Evolutionary conservation across 2,329 filamentous ascomycete species (phyloP), one percentile per base, ranked within the genome.

Genomic region (Cladosporium oxysporum): DNA sequence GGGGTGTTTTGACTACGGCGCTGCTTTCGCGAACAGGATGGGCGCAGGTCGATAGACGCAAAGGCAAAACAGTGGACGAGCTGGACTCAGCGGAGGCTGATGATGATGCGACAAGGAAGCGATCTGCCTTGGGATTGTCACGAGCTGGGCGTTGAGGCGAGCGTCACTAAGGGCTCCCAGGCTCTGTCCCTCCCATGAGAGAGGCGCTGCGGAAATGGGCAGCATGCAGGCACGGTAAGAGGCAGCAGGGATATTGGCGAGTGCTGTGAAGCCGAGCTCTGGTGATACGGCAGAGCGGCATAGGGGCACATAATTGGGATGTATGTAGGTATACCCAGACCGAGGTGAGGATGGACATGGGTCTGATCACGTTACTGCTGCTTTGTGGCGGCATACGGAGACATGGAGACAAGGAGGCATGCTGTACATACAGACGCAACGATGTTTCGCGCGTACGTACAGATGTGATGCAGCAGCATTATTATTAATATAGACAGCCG

Each of bases 41-140:
- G 58, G n/a, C 58, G 16, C n/a, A 62, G 47, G 21, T 28, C 47
- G 23, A 62, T 62, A 41, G 59, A 49, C 18, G 47, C 47, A 53
- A 62, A 62, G 59, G 59, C 59, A 62, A 62, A 31, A 47, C n/a
- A 26, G 37, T 60, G 58, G 58, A 60, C 37, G 59, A 61, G 37
- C 23, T 44, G 37, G 37, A 44, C 18, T 44, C 37, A 44, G 37
- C 37, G 18, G 26, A 31, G 26, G 50, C 50, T 29, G 26, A 55
- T 21, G 23, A 52, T n/a, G 50, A 53, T n/a, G 50, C 6, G 50
- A 26, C 50, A 2, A 26, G 23, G 5, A 26, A 28, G 18, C 50
- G 37, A 44, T 44, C 37, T 44, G 37, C 37, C 37, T 44, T 44
- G 26, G 47, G 26, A 5, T 31, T 23, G 49, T 52, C 26, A 52